Evolutionary conservation across 1,139 yeast genomes (phyloP).

Genomic region (Candida smagusa): DNA sequence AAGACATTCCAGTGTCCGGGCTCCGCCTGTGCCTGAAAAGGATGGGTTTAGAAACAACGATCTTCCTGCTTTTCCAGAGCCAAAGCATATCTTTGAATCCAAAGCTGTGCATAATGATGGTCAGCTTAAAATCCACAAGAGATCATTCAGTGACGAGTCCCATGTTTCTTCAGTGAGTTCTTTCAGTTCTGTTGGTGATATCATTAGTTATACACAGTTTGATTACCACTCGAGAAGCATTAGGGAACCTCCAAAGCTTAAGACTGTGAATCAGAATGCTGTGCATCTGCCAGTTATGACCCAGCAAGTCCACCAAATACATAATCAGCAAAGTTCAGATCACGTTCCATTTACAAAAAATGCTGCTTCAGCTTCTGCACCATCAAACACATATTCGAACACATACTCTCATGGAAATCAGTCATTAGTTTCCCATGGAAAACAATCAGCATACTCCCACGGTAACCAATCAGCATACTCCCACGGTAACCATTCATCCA

Average conservation of each 20-base stretch:
- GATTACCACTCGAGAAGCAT: conserved; percentile 2
- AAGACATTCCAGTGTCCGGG: conserved; percentile 25
- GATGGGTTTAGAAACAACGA: conserved; percentile 1
- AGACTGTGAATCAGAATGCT: neutral
- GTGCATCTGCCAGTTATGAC: neutral
- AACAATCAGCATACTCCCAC: too few relatives aligned
- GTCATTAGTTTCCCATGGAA: too few relatives aligned
- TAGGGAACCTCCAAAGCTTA: conserved; percentile 1
- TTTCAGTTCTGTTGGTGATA: conserved; percentile 36
- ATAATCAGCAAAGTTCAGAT: too few relatives aligned
- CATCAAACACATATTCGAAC: too few relatives aligned
- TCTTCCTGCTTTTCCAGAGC: neutral
- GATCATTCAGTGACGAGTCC: conserved; percentile 40
- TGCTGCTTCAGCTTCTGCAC: too few relatives aligned
- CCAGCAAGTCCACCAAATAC: too few relatives aligned
- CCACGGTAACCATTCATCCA: neutral
- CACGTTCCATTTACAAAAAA: too few relatives aligned
- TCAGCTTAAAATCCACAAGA: conserved; percentile 13
- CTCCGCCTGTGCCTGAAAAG: conserved; percentile 12
- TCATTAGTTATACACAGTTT: conserved; percentile 17
- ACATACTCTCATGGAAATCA: too few relatives aligned
- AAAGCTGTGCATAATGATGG: neutral
- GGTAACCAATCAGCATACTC: too few relatives aligned
- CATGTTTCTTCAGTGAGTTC: conserved; percentile 38
- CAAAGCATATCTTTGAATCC: neutral